phyloP scores from a whole-genome alignment of 2,329 filamentous ascomycete genomes.

The Aureobasidium pullulans region DNA sequence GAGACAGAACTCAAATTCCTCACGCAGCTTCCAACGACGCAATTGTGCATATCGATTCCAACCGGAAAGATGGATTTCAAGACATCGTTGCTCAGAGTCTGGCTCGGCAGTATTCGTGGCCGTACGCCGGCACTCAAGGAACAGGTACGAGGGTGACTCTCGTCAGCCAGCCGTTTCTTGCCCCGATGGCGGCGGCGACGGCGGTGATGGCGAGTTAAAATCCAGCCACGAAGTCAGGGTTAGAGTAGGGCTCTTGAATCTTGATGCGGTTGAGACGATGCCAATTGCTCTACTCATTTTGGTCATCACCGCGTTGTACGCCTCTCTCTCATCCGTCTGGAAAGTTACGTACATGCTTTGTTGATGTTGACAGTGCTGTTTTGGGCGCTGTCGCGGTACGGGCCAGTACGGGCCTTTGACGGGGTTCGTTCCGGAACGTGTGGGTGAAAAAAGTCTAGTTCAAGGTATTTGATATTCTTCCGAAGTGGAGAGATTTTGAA shows the following conservation, averaged over 20 bases:
- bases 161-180: not conserved
- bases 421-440: not conserved
- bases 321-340: not conserved
- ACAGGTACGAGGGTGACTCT: not conserved
- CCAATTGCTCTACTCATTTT: not conserved
- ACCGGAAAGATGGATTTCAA: not conserved
- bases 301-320: not conserved
- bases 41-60: not conserved
- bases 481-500: not conserved
- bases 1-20: not conserved
- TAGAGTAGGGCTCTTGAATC: not conserved
- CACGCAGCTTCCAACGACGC: not conserved
- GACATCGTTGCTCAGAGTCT: not conserved
- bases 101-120: not conserved
- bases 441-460: not conserved
- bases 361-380: not conserved
- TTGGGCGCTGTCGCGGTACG: constrained; percentile 3
- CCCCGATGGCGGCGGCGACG: not conserved
- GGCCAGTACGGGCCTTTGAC: not conserved
- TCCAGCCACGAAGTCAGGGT: not conserved
- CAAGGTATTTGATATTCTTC: constrained; percentile 3
- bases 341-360: not conserved
- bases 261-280: not conserved
- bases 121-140: not conserved
- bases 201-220: not conserved